Evolutionary conservation across 2,329 filamentous ascomycete genomes (phyloP), one percentile per base, ranked within the genome.

Genomic region (Hymenoscyphus fraxineus): DNA sequence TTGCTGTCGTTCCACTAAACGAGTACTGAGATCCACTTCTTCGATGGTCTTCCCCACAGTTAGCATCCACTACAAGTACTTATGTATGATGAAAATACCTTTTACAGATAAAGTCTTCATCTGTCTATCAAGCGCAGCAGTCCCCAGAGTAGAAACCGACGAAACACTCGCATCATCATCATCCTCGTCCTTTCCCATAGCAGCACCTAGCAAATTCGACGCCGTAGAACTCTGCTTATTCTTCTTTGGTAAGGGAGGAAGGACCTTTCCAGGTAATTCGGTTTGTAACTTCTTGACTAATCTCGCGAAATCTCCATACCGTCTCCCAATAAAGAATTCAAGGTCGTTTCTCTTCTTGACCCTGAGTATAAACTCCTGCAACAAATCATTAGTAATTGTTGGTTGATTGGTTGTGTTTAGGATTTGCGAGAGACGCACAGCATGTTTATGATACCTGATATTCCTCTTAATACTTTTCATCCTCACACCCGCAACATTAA

Each of bases 401-500:
- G 35, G 7, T 4, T 35, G 9, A 0, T 35, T 6, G 4, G 10
- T 16, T 5, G 19, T 41, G 3, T 57, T 47, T 13, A 13, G 2
- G 62, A 2, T 2, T 16, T 15, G 9, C 1, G 38, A 31, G 80
- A 22, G 1, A 51, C 88, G 78, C 79, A 92, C 91, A 61, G 95
- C 92, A 81, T 98, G 94, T 72, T 93, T 91, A 76, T 97, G 95
- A 73, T 95, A 88, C 65, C 94, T 84, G 35, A 98, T 87, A 65
- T 92, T 96, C 73, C 93, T 87, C 82, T 94, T 96, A 61, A 93
- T 82, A 7, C 87, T 88, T 1, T 86, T 90, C 32, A 92, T 88
- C 67, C 93, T 86, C 59, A 98, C 95, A 51, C 89, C 93, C 12
- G 94, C 92, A 59, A 99, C 89, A 75, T 99, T 99, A 70, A 97